Conservation (phyloP, 805 yeast genomes). For the Vanderwaltozyma polyspora region DNA sequence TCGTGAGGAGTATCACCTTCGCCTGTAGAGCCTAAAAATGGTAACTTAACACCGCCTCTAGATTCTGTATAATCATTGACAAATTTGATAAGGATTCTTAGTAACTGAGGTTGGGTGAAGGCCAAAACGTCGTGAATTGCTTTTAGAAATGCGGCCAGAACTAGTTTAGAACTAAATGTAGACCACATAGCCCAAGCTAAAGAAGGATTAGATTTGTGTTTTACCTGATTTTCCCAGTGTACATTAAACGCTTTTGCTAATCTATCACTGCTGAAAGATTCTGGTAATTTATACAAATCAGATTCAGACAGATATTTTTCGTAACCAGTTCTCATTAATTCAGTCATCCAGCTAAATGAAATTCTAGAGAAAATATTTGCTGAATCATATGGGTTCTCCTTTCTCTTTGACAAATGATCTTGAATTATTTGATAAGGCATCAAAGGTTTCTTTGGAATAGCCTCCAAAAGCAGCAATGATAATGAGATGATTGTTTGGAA, state of each 20-base stretch:
- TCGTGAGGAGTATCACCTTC: constrained; percentile 23
- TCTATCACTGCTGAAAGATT: constrained; percentile 43
- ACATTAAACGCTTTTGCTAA: constrained; percentile 40
- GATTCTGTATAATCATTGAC: constrained; percentile 38
- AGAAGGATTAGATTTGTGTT: constrained; percentile 36
- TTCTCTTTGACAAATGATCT: constrained; percentile 20
- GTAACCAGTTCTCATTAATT: constrained; percentile 69
- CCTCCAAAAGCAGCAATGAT: constrained; percentile 27
- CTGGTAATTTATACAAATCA: constrained; percentile 77
- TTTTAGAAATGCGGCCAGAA: constrained; percentile 64
- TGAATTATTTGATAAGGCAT: constrained; percentile 33
- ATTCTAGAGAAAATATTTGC: constrained; percentile 62
- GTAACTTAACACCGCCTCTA: constrained; percentile 4
- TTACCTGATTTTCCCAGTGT: constrained; percentile 51
- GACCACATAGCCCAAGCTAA: constrained; percentile 48
- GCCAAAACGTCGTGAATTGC: constrained; percentile 66
- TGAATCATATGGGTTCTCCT: constrained; percentile 29
- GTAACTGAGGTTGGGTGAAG: constrained; percentile 77
- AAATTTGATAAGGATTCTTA: constrained; percentile 52
- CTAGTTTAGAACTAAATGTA: constrained; percentile 66
- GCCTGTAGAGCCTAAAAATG: neutral
- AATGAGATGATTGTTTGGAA: constrained; percentile 26
- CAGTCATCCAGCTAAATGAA: constrained; percentile 87
- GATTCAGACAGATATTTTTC: constrained; percentile 38
- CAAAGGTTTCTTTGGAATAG: constrained; percentile 30